These are phyloP conservation scores for Colletotrichum brevisporum DNA, from an alignment of 2,329 filamentous ascomycete genomes.

Conservation along the genomic window DNA sequence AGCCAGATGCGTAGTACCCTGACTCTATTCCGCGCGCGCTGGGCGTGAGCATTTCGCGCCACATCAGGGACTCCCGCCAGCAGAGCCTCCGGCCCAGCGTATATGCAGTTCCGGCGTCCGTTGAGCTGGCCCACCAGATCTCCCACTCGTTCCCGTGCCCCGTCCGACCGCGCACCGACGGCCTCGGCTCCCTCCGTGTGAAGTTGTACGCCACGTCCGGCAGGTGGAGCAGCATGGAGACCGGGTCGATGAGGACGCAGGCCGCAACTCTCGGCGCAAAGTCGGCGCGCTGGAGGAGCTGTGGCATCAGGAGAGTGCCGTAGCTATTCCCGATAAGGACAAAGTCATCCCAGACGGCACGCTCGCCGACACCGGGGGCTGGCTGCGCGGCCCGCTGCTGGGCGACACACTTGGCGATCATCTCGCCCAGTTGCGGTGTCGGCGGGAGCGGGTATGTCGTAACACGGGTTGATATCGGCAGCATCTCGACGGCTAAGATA, in stretches of 20 bases:
- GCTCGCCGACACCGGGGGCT: constrained; percentile 9
- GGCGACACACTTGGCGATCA: constrained; percentile 33
- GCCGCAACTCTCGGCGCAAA: constrained; percentile 56
- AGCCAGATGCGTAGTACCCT: constrained; percentile 31
- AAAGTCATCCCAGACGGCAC: constrained; percentile 59
- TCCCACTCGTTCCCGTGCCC: constrained; percentile 75
- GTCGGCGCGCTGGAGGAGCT: constrained; percentile 65
- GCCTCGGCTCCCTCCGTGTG: constrained; percentile 57
- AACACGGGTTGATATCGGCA: constrained; percentile 71
- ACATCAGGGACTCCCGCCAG: constrained; percentile 79
- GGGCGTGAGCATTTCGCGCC: constrained; percentile 72
- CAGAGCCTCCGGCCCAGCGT: constrained; percentile 77
- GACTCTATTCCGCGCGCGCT: constrained; percentile 17
- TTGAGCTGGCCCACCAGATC: constrained; percentile 80
- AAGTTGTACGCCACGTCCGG: constrained; percentile 77
- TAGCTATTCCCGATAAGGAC: constrained; percentile 72
- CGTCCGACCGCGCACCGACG: constrained; percentile 23
- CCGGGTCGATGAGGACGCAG: constrained; percentile 70
- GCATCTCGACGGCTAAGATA: constrained; percentile 70
- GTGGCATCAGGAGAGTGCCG: constrained; percentile 68
- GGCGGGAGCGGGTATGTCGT: constrained; percentile 61
- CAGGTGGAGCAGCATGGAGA: constrained; percentile 71
- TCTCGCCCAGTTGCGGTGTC: constrained; percentile 15
- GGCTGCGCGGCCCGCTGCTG: constrained; percentile 30
- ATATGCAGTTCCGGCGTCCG: constrained; percentile 76